A percentile compares a stretch with the other conserved stretches of the same genome.
phyloP scores from a whole-genome alignment of 495 filamentous ascomycete genomes.

The Thermochaetoides thermophila region DNA sequence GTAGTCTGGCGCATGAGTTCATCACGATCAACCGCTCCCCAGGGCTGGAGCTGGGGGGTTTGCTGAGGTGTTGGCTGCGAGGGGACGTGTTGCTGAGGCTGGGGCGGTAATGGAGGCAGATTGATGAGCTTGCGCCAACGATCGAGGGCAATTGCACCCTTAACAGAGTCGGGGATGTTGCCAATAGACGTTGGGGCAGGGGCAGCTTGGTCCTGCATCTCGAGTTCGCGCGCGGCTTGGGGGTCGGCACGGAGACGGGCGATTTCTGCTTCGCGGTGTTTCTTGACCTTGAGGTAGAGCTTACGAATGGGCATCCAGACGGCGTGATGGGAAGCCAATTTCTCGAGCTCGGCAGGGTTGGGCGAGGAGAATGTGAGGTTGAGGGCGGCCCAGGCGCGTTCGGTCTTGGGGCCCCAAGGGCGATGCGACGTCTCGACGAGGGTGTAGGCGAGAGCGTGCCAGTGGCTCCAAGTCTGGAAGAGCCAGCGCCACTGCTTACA shows the following conservation, averaged over 20 bases:
- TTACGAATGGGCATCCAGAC: constrained; percentile 64
- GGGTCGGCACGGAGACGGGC: constrained; percentile 25
- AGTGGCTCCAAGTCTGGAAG: constrained; percentile 67
- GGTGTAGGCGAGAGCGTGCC: constrained; percentile 65
- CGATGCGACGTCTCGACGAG: constrained; percentile 66
- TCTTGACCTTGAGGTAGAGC: constrained; percentile 51
- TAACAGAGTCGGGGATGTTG: constrained; percentile 23
- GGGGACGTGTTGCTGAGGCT: constrained; percentile 2
- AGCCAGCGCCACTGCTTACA: constrained; percentile 65
- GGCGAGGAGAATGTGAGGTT: constrained; percentile 44
- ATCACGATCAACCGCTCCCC: neutral
- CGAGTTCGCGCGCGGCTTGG: constrained; percentile 25
- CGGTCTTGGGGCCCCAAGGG: constrained; percentile 47
- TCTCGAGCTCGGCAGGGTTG: constrained; percentile 35
- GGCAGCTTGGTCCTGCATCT: constrained; percentile 22
- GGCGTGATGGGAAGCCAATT: constrained; percentile 34
- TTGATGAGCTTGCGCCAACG: constrained; percentile 32
- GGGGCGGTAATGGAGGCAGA: constrained; percentile 14
- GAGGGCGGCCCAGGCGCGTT: constrained; percentile 70
- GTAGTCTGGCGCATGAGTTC: neutral
- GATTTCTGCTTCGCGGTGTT: constrained; percentile 36
- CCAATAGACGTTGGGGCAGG: constrained; percentile 22
- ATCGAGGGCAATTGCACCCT: constrained; percentile 21
- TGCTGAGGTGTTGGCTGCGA: neutral
- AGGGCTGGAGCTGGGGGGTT: neutral